These are phyloP conservation scores for Agastache rugosa DNA, from an alignment of 257 asterid species.

Conservation along the genomic window DNA sequence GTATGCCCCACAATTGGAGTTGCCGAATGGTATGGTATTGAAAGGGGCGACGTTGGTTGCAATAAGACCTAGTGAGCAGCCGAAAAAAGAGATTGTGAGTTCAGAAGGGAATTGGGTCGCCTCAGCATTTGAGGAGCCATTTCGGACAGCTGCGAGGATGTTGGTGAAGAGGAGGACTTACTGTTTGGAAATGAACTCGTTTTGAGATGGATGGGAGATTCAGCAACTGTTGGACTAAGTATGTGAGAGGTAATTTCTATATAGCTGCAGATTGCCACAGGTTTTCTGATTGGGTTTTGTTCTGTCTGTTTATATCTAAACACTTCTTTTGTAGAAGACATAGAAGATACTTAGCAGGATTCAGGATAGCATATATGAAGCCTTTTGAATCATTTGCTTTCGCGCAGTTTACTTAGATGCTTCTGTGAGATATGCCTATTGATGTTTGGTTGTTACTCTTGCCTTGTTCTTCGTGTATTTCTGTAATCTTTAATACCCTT, in stretches of 20 bases:
- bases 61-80: conserved; percentile 80
- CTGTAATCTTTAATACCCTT: background rate
- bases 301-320: conserved; percentile 17
- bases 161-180: conserved; percentile 85
- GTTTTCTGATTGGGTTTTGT: conserved; percentile 19
- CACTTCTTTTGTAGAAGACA: conserved; percentile 22
- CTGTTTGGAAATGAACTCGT: conserved; percentile 93
- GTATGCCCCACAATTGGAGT: conserved; percentile 80
- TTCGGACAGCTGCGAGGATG: conserved; percentile 78
- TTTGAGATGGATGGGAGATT: conserved; percentile 42
- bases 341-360: background rate
- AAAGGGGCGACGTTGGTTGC: conserved; percentile 94
- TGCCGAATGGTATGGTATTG: conserved; percentile 80
- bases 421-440: background rate
- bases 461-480: background rate
- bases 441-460: background rate
- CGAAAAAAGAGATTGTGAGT: conserved; percentile 59
- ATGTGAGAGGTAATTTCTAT: conserved; percentile 43
- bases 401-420: background rate
- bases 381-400: background rate
- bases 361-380: conserved; percentile 2
- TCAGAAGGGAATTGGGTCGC: conserved; percentile 73
- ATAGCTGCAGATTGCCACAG: background rate
- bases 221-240: background rate
- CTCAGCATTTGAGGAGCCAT: conserved; percentile 81